Base-by-base conservation (phyloP, 139 green algal species). In the Nannochloris sp. region DNA sequence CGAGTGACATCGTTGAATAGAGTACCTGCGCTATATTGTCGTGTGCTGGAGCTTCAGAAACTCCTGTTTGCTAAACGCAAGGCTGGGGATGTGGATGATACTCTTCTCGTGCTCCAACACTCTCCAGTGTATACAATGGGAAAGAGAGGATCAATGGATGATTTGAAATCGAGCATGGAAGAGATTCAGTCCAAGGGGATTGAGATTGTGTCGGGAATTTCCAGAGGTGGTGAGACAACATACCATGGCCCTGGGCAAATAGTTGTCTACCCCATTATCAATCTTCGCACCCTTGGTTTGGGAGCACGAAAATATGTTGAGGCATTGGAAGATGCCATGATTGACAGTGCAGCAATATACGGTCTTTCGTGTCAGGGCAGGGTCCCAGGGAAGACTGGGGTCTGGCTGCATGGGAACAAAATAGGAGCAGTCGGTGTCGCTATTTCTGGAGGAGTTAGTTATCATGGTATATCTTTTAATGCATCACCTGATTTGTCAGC, bases 391-490 rank as follows among this genome's bases (percentile, higher is more conserved):
- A 65, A 55, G 33, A 95, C 92, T 4, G 91, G 92, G 3, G 87
- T 94, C 25, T 97, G 91, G 90, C 84, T 91, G 6, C 84, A 74
- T 0, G 77, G 89, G 48, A 71, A 80, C 20, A 98, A 98, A 72
- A 73, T 98, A 6, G 91, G 76, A 0, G 92, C 92, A 0, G 78
- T 97, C 0, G 92, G 92, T 2, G 89, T 98, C 43, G 79, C 79
- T 49, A 91, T 97, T 26, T 86, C 83, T 0, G 72, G 80, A 26
- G 92, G 90, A 30, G 61, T 96, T 49, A 87, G 85, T 9, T 82
- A 77, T 25, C 91, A 99, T 65, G 93, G 93, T 5, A 20, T 96
- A 9, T 92, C 92, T 2, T 73, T 97, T 23, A 98, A 98, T 62
- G 74, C 91, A 1, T 60, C 20, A 49, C 82, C 83, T 5, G 79